phyloP scores from a whole-genome alignment of 345 rosid genomes.

The Euphorbia tirucalli region DNA sequence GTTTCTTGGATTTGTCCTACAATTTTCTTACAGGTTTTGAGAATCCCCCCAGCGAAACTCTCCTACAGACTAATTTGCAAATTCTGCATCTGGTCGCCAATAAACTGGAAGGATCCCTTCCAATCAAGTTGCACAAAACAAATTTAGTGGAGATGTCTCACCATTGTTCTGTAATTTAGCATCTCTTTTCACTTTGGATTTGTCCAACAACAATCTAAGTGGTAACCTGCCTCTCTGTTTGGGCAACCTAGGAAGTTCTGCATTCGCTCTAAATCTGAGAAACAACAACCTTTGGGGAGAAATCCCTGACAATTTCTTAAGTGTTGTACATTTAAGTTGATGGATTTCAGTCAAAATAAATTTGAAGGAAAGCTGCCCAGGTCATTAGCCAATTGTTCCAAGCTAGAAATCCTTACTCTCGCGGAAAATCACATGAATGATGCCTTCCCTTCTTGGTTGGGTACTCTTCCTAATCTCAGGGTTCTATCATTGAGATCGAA shows the following conservation, averaged over 20 bases:
- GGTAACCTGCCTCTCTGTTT: constrained; percentile 26
- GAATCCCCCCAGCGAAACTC: too few relatives aligned
- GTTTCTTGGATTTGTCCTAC: too few relatives aligned
- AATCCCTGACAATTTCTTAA: not conserved
- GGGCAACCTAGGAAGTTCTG: not conserved
- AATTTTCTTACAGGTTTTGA: too few relatives aligned
- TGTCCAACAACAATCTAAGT: constrained; percentile 19
- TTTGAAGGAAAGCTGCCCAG: not conserved
- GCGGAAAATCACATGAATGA: not conserved
- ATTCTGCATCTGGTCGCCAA: too few relatives aligned
- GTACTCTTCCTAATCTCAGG: not conserved
- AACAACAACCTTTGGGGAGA: not conserved
- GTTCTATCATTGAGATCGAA: not conserved
- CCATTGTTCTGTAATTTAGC: constrained; percentile 13
- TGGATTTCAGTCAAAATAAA: not conserved
- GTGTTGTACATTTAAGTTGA: not conserved
- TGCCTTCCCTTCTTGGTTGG: not conserved
- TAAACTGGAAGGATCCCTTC: too few relatives aligned
- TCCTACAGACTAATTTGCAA: too few relatives aligned
- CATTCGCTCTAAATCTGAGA: not conserved
- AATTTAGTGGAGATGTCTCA: constrained; percentile 14
- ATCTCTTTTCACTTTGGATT: not conserved
- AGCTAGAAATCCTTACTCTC: not conserved
- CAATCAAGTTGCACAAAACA: too few relatives aligned
- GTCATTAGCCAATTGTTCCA: constrained; percentile 2